Evolutionary conservation across 192 early-diverging fungal species (phyloP), one percentile per base, ranked within the genome.

Genomic region (Diversispora epigaea): DNA sequence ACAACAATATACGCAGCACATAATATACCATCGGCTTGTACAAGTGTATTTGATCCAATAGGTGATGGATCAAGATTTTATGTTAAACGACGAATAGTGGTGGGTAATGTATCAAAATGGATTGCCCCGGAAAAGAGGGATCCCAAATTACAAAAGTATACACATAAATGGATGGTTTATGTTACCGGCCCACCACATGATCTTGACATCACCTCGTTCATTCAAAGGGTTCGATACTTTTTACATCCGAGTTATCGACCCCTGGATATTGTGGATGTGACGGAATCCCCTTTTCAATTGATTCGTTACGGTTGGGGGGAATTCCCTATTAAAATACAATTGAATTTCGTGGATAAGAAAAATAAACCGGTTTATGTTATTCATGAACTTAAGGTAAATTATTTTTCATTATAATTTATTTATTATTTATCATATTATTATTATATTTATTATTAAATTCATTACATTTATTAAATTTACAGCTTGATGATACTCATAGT

Each of bases 301-400:
- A 93, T 91, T 15, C 87, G 95, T n/a, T 91, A 88, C 76, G 96
- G 95, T 0, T 98, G 95, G 95, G 96, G 96, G 44, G 96, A 98
- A 80, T 96, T 94, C 63, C 94, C 94, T 19, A 84, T 96, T 57
- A 87, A 92, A 39, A 79, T 95, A 15, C 90, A 93, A 67, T 56
- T 98, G 17, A 90, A 87, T 73, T 96, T 98, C 81, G 84, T 82
- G 8, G 94, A 98, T 81, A 84, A 84, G 19, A 80, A 88, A 44
- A 96, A 96, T 81, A 95, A 95, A 75, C 88, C 92, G 1, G 85
- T 95, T 6, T 93, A 96, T 71, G 76, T 98, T 14, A 90, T 94
- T 17, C 93, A 95, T 74, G 80, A 87, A 55, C 68, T 97, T 14
- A 91, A 90, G 80, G 89, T 93, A 82, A 77, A 71, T 25, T 78